Evolutionary conservation across 805 yeast genomes (phyloP).

Genomic region (Sporopachydermia lactativora): DNA sequence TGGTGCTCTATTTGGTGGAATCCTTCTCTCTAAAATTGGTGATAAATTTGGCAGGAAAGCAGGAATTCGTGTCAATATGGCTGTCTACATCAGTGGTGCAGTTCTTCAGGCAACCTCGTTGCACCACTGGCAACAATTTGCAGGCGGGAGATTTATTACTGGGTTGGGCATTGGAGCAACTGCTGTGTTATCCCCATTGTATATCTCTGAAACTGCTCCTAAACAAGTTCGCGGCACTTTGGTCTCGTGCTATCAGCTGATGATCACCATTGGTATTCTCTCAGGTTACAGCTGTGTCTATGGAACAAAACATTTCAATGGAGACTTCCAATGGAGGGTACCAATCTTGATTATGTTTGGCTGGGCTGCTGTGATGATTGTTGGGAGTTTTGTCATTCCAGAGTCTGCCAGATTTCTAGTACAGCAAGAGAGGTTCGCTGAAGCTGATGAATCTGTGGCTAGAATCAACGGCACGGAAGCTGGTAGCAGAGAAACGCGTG

Average conservation of each 20-base stretch:
- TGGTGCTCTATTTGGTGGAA: slow-evolving; percentile 60
- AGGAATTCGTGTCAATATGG: slow-evolving; percentile 27
- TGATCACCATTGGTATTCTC: slow-evolving; percentile 58
- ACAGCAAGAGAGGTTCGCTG: slow-evolving; percentile 37
- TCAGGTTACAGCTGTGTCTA: slow-evolving; percentile 59
- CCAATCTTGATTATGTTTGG: slow-evolving; percentile 63
- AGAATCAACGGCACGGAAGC: slow-evolving; percentile 30
- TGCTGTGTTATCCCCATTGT: slow-evolving; percentile 64
- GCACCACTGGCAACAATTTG: slow-evolving; percentile 26
- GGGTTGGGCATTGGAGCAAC: slow-evolving; percentile 73
- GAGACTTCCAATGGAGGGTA: slow-evolving; percentile 51
- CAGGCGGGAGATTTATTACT: slow-evolving; percentile 59
- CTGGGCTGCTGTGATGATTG: slow-evolving; percentile 48
- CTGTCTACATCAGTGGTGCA: slow-evolving; percentile 39
- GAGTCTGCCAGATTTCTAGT: slow-evolving; percentile 67
- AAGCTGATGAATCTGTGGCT: slow-evolving; percentile 41
- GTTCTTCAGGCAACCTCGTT: slow-evolving; percentile 33
- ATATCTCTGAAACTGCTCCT: slow-evolving; percentile 70
- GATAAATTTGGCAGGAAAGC: slow-evolving; percentile 44
- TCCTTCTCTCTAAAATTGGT: slow-evolving; percentile 41
- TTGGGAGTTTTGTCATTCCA: slow-evolving; percentile 56
- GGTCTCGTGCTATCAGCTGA: slow-evolving; percentile 64
- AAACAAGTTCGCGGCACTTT: slow-evolving; percentile 67
- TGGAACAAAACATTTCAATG: slow-evolving; percentile 40
- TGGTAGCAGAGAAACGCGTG: slow-evolving; percentile 4